phyloP scores from a whole-genome alignment of 2,329 filamentous ascomycete species.

The Parasarocladium wereldwijsianum region DNA sequence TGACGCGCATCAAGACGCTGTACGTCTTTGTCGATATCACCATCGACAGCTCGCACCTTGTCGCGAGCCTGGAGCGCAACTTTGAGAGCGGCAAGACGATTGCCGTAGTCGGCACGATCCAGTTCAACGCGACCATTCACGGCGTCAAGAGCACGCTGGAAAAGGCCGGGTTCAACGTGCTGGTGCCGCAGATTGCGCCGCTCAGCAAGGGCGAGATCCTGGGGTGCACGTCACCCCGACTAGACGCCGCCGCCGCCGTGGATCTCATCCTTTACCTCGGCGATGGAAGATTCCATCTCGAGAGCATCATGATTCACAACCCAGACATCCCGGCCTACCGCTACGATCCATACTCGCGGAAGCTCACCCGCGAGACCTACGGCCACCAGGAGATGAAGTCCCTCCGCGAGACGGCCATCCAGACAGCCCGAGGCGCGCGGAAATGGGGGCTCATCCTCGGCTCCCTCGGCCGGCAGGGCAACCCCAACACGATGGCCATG shows the following conservation, averaged over 20 bases:
- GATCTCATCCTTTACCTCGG: slow-evolving; percentile 81
- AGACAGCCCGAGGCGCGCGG: slow-evolving; percentile 56
- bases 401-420: slow-evolving; percentile 63
- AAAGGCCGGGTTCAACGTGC: slow-evolving; percentile 66
- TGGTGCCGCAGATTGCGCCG: slow-evolving; percentile 86
- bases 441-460: slow-evolving; percentile 96
- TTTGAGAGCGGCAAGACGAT: slow-evolving; percentile 75
- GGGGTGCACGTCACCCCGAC: slow-evolving; percentile 81
- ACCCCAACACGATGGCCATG: slow-evolving; percentile 77
- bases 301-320: slow-evolving; percentile 99
- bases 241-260: slow-evolving; percentile 44
- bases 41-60: slow-evolving; percentile 78
- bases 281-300: slow-evolving; percentile 88
- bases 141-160: slow-evolving; percentile 66
- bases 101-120: slow-evolving; percentile 90
- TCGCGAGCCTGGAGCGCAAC: slow-evolving; percentile 78
- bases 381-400: slow-evolving; percentile 82
- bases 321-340: slow-evolving; percentile 79
- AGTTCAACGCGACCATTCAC: slow-evolving; percentile 96
- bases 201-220: slow-evolving; percentile 91
- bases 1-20: slow-evolving; percentile 91
- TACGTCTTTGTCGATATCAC: slow-evolving; percentile 98
- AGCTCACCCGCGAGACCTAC: slow-evolving; percentile 82
- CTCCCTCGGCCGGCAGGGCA: slow-evolving; percentile 83
- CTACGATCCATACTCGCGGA: slow-evolving; percentile 91